A percentile compares a stretch with the other conserved stretches of the same genome.
These are phyloP conservation scores for Leishmania tropica DNA, from an alignment of 208 protist species.

Conservation along the genomic window DNA sequence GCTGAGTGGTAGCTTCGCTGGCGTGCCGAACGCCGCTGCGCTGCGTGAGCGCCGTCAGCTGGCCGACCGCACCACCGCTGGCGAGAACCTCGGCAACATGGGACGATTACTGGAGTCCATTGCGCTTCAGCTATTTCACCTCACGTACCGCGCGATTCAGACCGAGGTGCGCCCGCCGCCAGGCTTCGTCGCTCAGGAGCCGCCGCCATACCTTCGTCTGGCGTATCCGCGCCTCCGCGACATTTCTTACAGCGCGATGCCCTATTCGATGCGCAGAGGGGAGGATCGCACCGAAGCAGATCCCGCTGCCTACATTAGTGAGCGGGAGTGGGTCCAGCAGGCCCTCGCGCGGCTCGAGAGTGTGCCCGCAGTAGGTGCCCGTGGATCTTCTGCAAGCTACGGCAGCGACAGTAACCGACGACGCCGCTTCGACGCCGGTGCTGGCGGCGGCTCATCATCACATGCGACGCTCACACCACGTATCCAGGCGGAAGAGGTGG, in stretches of 20 bases:
- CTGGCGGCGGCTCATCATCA: neutral
- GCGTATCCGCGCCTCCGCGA: slow-evolving; percentile 76
- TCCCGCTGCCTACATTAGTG: slow-evolving; percentile 1
- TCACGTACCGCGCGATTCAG: slow-evolving; percentile 47
- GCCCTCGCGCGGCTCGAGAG: slow-evolving; percentile 31
- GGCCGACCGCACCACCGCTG: slow-evolving; percentile 41
- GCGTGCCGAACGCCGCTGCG: slow-evolving; percentile 12
- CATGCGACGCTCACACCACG: neutral
- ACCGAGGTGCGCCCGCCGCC: slow-evolving; percentile 54
- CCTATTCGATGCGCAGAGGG: neutral
- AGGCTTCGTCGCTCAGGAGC: slow-evolving; percentile 58
- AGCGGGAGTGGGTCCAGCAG: slow-evolving; percentile 30
- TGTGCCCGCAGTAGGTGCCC: neutral
- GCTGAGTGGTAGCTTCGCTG: slow-evolving; percentile 15
- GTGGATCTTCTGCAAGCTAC: neutral
- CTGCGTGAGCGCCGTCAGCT: slow-evolving; percentile 35
- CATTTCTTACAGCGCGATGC: neutral
- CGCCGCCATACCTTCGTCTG: slow-evolving; percentile 56
- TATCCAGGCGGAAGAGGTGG: slow-evolving; percentile 36
- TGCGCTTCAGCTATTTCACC: slow-evolving; percentile 48
- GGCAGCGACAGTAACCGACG: neutral
- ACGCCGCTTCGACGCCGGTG: neutral
- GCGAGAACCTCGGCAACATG: slow-evolving; percentile 40
- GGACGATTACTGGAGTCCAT: slow-evolving; percentile 48
- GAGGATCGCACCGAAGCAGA: neutral